phyloP scores from a whole-genome alignment of 2,329 filamentous ascomycete genomes.

The Fusarium xyrophilum region DNA sequence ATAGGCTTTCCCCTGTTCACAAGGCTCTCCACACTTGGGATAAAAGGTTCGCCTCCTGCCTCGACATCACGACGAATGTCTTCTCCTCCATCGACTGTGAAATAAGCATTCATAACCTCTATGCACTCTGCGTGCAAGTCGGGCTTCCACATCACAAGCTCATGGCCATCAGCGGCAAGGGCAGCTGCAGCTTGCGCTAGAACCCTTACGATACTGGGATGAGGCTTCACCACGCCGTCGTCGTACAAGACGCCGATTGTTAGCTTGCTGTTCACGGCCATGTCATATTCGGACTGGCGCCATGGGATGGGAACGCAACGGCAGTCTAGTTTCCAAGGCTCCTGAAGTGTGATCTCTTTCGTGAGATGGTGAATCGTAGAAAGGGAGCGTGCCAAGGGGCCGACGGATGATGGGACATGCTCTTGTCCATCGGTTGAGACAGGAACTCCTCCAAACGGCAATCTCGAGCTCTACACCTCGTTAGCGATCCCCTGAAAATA shows the following conservation, averaged over 20 bases:
- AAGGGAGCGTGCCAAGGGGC: slow-evolving; percentile 59
- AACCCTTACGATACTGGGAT: slow-evolving; percentile 59
- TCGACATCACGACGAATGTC: slow-evolving; percentile 64
- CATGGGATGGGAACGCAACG: slow-evolving; percentile 61
- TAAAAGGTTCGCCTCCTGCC: slow-evolving; percentile 64
- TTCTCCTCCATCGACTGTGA: slow-evolving; percentile 68
- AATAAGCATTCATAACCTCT: slow-evolving; percentile 66
- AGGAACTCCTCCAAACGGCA: slow-evolving; percentile 64
- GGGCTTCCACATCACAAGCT: slow-evolving; percentile 60
- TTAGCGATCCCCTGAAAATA: neutral
- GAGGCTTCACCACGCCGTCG: slow-evolving; percentile 61
- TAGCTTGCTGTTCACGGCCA: slow-evolving; percentile 52
- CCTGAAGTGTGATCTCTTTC: slow-evolving; percentile 53
- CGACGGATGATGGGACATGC: slow-evolving; percentile 68
- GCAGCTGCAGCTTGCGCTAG: slow-evolving; percentile 48
- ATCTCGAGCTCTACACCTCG: slow-evolving; percentile 55
- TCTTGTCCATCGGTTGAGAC: slow-evolving; percentile 70
- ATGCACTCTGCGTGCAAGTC: slow-evolving; percentile 62
- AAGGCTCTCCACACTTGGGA: slow-evolving; percentile 64
- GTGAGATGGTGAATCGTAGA: slow-evolving; percentile 57
- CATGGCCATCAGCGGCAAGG: slow-evolving; percentile 58
- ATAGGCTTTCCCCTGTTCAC: slow-evolving; percentile 60
- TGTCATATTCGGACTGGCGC: slow-evolving; percentile 54
- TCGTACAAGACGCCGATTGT: slow-evolving; percentile 58
- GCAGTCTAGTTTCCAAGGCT: slow-evolving; percentile 63